phyloP scores from a whole-genome alignment of 169 alveolate genomes.

The Neospora caninum region DNA sequence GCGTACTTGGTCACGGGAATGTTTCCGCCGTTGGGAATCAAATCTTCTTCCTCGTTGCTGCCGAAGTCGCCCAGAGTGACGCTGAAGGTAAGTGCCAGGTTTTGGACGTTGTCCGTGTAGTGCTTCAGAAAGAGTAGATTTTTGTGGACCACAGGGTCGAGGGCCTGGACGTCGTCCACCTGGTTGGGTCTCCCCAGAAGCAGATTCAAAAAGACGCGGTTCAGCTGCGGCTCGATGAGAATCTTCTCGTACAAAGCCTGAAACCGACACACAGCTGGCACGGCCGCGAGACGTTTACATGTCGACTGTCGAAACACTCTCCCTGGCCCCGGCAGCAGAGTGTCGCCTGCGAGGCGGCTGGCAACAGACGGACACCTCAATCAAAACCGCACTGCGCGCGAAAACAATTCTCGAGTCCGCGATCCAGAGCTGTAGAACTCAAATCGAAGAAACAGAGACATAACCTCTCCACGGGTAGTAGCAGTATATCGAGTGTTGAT shows the following conservation, averaged over 20 bases:
- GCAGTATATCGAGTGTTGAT: too few relatives aligned
- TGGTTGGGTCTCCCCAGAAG: conserved; percentile 84
- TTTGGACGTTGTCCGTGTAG: conserved; percentile 72
- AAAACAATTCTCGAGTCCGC: too few relatives aligned
- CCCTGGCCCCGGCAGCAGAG: too few relatives aligned
- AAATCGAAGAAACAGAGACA: background rate
- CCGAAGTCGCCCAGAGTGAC: conserved; percentile 38
- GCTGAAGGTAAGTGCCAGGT: conserved; percentile 78
- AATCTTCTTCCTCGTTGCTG: conserved; percentile 69
- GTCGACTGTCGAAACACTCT: too few relatives aligned
- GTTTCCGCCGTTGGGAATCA: conserved; percentile 79
- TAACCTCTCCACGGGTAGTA: too few relatives aligned
- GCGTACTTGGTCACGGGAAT: conserved; percentile 77
- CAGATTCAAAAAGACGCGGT: conserved; percentile 85
- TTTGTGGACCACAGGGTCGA: conserved; percentile 75
- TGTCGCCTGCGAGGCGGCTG: too few relatives aligned
- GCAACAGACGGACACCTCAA: too few relatives aligned
- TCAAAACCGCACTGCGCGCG: too few relatives aligned
- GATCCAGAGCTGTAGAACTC: too few relatives aligned
- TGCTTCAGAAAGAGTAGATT: conserved; percentile 46
- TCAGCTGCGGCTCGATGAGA: conserved; percentile 90
- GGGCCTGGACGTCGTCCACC: conserved; percentile 83
- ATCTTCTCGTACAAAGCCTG: conserved; percentile 92
- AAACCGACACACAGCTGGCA: background rate
- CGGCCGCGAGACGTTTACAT: background rate